A percentile compares a stretch with the other conserved stretches of the same genome.
phyloP scores from a whole-genome alignment of 257 asterid genomes.

The Solanum etuberosum region DNA sequence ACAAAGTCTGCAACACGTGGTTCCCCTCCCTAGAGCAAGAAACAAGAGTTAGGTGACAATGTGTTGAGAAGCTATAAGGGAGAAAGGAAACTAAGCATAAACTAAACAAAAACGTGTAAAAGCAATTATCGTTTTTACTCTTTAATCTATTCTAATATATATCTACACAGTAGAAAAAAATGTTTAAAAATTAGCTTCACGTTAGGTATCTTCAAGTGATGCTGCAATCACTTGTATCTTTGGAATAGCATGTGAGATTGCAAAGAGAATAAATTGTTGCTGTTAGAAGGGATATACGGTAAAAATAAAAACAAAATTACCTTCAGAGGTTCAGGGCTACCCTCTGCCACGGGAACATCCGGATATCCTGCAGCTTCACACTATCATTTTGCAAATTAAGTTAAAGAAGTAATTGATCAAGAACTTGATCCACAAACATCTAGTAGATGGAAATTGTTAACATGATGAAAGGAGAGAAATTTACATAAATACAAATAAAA shows the following conservation, averaged over 20 bases:
- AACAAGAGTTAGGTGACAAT: background rate
- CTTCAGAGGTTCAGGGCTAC: conserved; percentile 78
- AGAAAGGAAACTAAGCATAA: background rate
- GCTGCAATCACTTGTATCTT: background rate
- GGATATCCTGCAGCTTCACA: conserved; percentile 97
- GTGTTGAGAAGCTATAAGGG: background rate
- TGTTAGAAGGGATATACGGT: background rate
- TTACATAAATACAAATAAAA: background rate
- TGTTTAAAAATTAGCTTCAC: background rate
- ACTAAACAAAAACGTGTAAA: background rate
- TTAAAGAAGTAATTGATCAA: conserved; percentile 34
- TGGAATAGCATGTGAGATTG: background rate
- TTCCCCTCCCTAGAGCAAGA: conserved; percentile 42
- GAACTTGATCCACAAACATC: conserved; percentile 11
- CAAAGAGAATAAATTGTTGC: background rate
- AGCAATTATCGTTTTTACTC: background rate
- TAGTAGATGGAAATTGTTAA: background rate
- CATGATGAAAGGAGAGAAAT: background rate
- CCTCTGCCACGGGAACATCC: conserved; percentile 87
- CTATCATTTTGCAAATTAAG: conserved; percentile 86
- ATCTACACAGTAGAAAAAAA: background rate
- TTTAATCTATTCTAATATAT: background rate
- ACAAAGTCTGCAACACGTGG: conserved; percentile 87
- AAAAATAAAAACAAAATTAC: conserved; percentile 19
- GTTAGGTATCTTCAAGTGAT: background rate